Base-by-base conservation (phyloP, 2,329 filamentous ascomycete species). In the Escovopsis sp. region DNA sequence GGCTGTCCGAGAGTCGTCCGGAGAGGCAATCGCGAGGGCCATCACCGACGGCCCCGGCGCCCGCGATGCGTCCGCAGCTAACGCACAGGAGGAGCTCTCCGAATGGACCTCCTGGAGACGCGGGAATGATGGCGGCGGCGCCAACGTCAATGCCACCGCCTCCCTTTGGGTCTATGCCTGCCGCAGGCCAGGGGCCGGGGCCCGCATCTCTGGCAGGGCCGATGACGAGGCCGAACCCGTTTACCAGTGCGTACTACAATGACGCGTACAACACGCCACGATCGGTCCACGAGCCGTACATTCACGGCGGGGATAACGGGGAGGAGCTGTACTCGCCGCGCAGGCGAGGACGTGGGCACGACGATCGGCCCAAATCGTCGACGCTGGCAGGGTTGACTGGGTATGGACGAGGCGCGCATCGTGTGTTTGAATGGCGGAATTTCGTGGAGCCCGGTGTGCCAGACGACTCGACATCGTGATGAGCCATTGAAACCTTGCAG, bases 381-480 rank as follows among this genome's bases (percentile, higher is more conserved):
- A 59, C 64, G 38, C 55, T 72, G 52, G 70, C 70, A 26, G 70
- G 70, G 4, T 59, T 73, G 34, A 62, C 59, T 34, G 66, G 66
- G 4, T 57, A 58, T 26, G 66, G 63, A 1, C 59, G 63, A 32
- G 69, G 69, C 9, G 61, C 66, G 61, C 60, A 65, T 47, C 60
- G 70, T 6, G 69, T 73, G 15, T 58, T 56, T 36, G 66, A 70
- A 44, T 73, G 70, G 70, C 60, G 60, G 45, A 62, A 57, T 35
- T 69, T 68, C 54, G 65, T 73, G 12, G 61, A 63, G 47, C 63
- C 62, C 6, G 68, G 67, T 4, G 47, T 56, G 34, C 63, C 64
- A 36, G 61, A 63, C 35, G 56, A 51, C 26, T 59, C 61, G 41
- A 37, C 28, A 2, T 15, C 15, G 15, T 15, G 15, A 15, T 15